phyloP scores from a whole-genome alignment of 768 basidiomycete genomes.

The Coprinellus micaceus region DNA sequence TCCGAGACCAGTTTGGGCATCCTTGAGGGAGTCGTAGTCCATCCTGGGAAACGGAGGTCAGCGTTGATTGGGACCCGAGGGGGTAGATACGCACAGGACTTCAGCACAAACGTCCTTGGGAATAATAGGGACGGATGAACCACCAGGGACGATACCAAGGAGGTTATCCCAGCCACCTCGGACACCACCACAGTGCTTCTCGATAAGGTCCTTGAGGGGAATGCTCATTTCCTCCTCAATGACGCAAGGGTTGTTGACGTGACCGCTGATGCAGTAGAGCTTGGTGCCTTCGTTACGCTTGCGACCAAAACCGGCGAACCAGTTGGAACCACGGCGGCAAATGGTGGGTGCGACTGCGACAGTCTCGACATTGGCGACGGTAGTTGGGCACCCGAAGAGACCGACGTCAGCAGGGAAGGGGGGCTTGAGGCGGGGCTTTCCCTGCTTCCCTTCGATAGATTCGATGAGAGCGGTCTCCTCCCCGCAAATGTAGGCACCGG shows the following conservation, averaged over 20 bases:
- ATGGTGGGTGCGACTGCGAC: conserved; percentile 98
- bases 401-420: conserved; percentile 99
- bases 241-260: conserved; percentile 97
- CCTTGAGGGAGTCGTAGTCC: conserved; percentile 98
- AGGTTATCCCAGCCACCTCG: conserved; percentile 95
- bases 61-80: background rate
- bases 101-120: conserved; percentile 79
- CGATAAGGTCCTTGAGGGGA: conserved; percentile 86
- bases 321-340: conserved; percentile 78
- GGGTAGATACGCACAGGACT: conserved; percentile 67
- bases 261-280: conserved; percentile 92
- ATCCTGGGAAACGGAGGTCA: conserved; percentile 49
- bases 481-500: conserved; percentile 97
- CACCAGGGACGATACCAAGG: conserved; percentile 94
- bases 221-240: conserved; percentile 99
- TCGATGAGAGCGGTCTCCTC: conserved; percentile 99
- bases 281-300: conserved; percentile 96
- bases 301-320: conserved; percentile 92
- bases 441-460: conserved; percentile 95
- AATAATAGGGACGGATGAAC: conserved; percentile 89
- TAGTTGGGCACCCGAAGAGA: conserved; percentile 94
- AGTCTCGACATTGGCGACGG: conserved; percentile 98
- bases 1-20: conserved; percentile 92
- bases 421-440: conserved; percentile 95
- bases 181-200: conserved; percentile 96